Conservation (phyloP, 2,329 filamentous ascomycete species). For the Exserohilum rostratum region DNA sequence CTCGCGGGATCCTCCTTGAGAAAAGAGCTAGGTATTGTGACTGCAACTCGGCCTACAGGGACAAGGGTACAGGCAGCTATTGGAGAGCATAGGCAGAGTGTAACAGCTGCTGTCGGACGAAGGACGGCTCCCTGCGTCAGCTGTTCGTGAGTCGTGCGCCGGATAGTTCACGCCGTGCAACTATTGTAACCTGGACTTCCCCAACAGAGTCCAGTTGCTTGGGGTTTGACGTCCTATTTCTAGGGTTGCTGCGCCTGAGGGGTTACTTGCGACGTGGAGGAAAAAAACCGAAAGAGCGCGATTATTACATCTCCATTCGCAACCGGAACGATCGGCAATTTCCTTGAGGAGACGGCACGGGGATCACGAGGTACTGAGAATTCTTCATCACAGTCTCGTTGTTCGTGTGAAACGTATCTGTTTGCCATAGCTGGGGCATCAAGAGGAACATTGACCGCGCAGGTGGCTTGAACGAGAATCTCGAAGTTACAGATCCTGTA, state of each 20-base stretch:
- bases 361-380: background rate
- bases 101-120: conserved; percentile 2
- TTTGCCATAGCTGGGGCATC: background rate
- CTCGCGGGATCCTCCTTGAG: background rate
- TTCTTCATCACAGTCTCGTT: background rate
- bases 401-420: background rate
- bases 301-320: background rate
- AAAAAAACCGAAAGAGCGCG: background rate
- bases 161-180: conserved; percentile 10
- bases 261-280: background rate
- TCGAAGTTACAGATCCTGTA: background rate
- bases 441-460: background rate
- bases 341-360: background rate
- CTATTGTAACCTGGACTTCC: background rate
- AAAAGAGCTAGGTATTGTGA: background rate
- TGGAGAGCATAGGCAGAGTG: background rate
- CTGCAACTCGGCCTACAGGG: background rate
- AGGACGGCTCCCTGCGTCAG: conserved; percentile 9
- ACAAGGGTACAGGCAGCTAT: background rate
- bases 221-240: background rate
- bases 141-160: conserved; percentile 9
- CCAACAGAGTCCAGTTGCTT: background rate
- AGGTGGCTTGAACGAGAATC: conserved; percentile 4
- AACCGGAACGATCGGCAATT: background rate
- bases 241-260: background rate